Evolutionary conservation across 352 stramenopile genomes (phyloP).

Genomic region (Pilasporangium apinafurcum): DNA sequence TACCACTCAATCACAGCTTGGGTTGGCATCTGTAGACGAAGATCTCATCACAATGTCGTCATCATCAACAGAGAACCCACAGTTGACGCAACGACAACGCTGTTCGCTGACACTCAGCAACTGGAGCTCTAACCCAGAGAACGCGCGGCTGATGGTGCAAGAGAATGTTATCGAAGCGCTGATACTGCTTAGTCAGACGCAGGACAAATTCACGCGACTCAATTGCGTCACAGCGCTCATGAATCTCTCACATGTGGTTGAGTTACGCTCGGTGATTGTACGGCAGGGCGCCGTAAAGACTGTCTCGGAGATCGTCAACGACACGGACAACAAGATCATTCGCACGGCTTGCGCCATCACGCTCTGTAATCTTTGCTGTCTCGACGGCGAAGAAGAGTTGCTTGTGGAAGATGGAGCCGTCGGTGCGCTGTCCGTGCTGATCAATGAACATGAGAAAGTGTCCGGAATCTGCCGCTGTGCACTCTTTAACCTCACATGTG

Average conservation of each 20-base stretch:
- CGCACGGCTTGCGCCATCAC: slow-evolving; percentile 79
- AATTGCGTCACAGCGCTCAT: slow-evolving; percentile 83
- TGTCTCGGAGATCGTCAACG: slow-evolving; percentile 62
- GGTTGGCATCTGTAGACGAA: no score
- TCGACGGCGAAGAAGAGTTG: slow-evolving; percentile 67
- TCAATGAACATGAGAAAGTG: slow-evolving; percentile 67
- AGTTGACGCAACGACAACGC: slow-evolving; percentile 41
- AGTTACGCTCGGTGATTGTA: slow-evolving; percentile 52
- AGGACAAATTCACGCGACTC: slow-evolving; percentile 49
- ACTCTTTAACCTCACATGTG: slow-evolving; percentile 88
- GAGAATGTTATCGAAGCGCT: slow-evolving; percentile 85
- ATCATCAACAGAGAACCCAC: slow-evolving; percentile 21
- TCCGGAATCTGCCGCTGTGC: slow-evolving; percentile 59
- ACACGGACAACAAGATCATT: slow-evolving; percentile 55
- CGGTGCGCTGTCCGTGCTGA: slow-evolving; percentile 71
- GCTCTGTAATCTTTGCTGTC: slow-evolving; percentile 81
- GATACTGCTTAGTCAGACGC: slow-evolving; percentile 65
- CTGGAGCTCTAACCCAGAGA: slow-evolving; percentile 84
- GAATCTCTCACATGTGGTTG: slow-evolving; percentile 72
- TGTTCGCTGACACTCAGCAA: slow-evolving; percentile 84
- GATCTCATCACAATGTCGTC: no score
- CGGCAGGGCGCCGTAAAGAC: slow-evolving; percentile 70
- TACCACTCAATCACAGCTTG: no score
- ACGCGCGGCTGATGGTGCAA: slow-evolving; percentile 80
- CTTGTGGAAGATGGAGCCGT: slow-evolving; percentile 82